phyloP scores from a whole-genome alignment of 257 asterid species.

The Eucommia ulmoides region DNA sequence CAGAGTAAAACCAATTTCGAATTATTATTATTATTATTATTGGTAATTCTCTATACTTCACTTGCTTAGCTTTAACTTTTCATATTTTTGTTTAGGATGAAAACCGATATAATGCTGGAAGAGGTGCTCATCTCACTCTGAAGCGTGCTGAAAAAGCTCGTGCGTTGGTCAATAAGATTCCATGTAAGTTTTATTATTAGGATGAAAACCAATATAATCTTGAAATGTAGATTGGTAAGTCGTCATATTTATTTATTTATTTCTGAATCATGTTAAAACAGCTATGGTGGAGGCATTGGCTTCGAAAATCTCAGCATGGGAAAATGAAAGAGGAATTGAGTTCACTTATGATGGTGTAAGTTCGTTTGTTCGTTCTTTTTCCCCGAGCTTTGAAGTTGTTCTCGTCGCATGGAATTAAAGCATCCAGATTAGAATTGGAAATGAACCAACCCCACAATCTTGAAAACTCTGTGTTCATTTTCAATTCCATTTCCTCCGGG shows the following conservation, averaged over 20 bases:
- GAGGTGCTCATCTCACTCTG: slow-evolving; percentile 92
- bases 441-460: too few relatives aligned
- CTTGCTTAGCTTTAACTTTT: slow-evolving; percentile 14
- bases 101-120: slow-evolving; percentile 92
- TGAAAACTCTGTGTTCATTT: too few relatives aligned
- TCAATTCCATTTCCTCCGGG: neutral
- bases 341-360: slow-evolving; percentile 93
- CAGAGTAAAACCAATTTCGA: too few relatives aligned
- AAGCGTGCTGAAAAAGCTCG: slow-evolving; percentile 99
- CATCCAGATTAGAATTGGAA: too few relatives aligned
- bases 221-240: slow-evolving; percentile 2
- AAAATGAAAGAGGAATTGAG: slow-evolving; percentile 63
- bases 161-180: slow-evolving; percentile 73
- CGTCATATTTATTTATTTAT: neutral
- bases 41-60: slow-evolving; percentile 4
- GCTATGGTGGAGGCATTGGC: slow-evolving; percentile 90
- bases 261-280: slow-evolving; percentile 15
- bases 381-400: neutral
- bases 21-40: too few relatives aligned
- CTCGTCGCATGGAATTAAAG: neutral
- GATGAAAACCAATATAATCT: neutral
- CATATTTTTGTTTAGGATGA: slow-evolving; percentile 53
- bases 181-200: slow-evolving; percentile 37
- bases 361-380: neutral
- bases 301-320: slow-evolving; percentile 74